phyloP scores from a whole-genome alignment of 2,329 filamentous ascomycete species.

The Paraphaeosphaeria minitans region DNA sequence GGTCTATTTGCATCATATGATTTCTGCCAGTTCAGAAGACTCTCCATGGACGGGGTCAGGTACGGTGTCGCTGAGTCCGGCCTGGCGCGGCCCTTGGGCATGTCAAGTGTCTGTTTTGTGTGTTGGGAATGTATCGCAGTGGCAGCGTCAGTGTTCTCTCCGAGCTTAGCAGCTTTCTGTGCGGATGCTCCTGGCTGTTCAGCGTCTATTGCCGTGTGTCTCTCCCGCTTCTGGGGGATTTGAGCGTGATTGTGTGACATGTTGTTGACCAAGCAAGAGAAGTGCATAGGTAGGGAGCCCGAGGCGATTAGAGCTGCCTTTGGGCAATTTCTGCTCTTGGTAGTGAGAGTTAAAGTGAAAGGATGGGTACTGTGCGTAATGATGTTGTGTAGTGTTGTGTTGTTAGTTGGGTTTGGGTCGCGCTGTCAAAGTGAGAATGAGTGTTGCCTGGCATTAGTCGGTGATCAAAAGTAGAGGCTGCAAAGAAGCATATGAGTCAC shows the following conservation, averaged over 20 bases:
- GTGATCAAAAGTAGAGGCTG: background rate
- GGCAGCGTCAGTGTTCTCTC: background rate
- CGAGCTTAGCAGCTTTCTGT: background rate
- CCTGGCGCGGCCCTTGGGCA: background rate
- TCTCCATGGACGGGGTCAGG: background rate
- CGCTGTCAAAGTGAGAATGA: background rate
- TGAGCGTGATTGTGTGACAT: background rate
- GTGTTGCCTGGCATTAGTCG: background rate
- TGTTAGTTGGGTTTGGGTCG: background rate
- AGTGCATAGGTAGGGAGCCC: background rate
- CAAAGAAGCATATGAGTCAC: constrained; percentile 8
- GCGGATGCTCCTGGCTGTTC: background rate
- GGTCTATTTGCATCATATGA: no score
- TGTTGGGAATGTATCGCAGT: background rate
- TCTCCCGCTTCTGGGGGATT: constrained; percentile 5
- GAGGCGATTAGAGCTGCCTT: background rate
- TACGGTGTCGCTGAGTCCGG: background rate
- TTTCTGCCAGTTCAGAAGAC: no score
- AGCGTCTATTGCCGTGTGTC: constrained; percentile 3
- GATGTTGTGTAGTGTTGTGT: background rate
- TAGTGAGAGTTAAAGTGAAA: background rate
- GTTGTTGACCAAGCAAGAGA: background rate
- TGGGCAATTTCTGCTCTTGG: background rate
- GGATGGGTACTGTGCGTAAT: background rate
- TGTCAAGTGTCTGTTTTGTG: background rate